Evolutionary conservation across 495 filamentous ascomycete species (phyloP).

Genomic region (Immersiella caudata): DNA sequence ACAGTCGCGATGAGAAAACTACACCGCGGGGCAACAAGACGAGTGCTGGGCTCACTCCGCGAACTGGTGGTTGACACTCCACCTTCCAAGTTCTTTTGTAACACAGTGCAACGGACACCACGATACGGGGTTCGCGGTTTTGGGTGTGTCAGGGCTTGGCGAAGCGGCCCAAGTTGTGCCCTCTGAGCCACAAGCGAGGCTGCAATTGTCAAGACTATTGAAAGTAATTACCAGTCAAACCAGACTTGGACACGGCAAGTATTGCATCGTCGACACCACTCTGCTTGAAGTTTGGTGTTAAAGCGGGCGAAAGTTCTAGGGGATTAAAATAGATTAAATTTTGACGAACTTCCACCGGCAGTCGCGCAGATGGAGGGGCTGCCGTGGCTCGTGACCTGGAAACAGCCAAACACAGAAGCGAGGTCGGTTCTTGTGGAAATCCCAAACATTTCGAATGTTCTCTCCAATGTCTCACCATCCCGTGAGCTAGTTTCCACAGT

Average conservation of each 20-base stretch:
- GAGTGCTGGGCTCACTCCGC: no score
- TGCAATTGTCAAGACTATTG: conserved; percentile 7
- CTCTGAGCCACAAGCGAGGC: neutral
- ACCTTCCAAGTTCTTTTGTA: neutral
- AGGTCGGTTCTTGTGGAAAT: neutral
- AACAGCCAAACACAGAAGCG: neutral
- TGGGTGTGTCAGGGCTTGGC: conserved; percentile 11
- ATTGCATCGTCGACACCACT: neutral
- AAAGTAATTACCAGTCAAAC: conserved; percentile 9
- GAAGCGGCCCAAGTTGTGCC: neutral
- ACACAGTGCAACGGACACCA: conserved; percentile 4
- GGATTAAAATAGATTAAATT: conserved; percentile 17
- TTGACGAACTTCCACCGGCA: conserved; percentile 12
- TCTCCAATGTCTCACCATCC: neutral
- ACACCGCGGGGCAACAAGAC: no score
- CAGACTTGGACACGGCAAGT: neutral
- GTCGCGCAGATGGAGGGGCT: neutral
- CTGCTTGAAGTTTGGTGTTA: neutral
- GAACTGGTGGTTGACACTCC: neutral
- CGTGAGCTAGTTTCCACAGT: neutral
- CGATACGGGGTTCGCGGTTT: neutral
- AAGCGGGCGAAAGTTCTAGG: neutral
- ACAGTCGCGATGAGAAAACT: no score
- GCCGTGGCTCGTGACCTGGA: conserved; percentile 1
- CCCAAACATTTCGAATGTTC: neutral